Percentiles rank a stretch among this genome's conserved stretches.
Conservation (phyloP, 2,329 filamentous ascomycete genomes). For the Aureobasidium pullulans region DNA sequence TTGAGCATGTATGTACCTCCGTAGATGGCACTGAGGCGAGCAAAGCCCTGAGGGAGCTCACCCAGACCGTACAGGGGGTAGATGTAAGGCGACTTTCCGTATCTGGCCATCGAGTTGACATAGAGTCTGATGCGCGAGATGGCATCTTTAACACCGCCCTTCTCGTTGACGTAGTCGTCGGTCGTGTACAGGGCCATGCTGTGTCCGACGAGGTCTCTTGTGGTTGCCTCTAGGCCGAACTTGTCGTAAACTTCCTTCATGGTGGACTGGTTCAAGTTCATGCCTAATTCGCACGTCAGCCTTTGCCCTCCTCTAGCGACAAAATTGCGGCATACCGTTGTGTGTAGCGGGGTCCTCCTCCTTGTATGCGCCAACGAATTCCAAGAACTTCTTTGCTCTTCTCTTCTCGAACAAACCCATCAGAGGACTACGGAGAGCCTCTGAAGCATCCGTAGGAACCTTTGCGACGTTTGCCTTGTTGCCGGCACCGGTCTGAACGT, state of each 20-base stretch:
- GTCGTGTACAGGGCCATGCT: conserved; percentile 95
- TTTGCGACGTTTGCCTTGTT: conserved; percentile 87
- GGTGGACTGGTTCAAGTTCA: conserved; percentile 69
- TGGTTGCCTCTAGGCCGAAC: conserved; percentile 82
- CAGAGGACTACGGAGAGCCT: conserved; percentile 84
- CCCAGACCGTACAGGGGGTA: conserved; percentile 97
- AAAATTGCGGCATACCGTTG: conserved; percentile 56
- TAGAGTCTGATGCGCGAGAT: conserved; percentile 92
- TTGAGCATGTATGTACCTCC: conserved; percentile 99
- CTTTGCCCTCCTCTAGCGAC: background rate
- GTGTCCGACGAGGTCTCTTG: conserved; percentile 93
- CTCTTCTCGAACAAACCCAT: conserved; percentile 99
- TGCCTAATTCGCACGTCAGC: conserved; percentile 42
- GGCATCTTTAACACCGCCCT: conserved; percentile 70
- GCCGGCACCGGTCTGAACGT: conserved; percentile 81
- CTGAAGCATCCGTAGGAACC: conserved; percentile 85
- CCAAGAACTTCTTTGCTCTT: conserved; percentile 90
- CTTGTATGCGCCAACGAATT: conserved; percentile 88
- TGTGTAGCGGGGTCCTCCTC: conserved; percentile 74
- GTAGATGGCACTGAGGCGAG: conserved; percentile 94
- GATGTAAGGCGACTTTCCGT: conserved; percentile 98
- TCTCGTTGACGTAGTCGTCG: conserved; percentile 72
- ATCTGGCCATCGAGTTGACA: conserved; percentile 93
- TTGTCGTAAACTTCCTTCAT: conserved; percentile 99
- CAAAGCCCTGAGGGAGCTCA: conserved; percentile 95